Conservation (phyloP, 2,329 filamentous ascomycete genomes). For the Huntiella moniliformis region DNA sequence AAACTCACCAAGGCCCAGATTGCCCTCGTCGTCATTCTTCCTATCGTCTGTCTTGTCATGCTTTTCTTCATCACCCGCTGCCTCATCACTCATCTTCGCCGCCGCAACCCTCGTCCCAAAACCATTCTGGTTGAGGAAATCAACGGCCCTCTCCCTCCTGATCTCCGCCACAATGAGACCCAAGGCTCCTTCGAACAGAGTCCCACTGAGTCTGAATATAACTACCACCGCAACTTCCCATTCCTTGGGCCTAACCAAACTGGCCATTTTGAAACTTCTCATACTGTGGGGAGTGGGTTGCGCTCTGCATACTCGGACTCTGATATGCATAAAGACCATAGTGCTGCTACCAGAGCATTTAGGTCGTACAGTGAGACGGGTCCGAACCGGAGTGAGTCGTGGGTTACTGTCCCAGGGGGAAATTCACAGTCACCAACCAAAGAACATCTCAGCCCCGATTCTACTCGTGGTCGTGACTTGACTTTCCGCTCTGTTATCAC, state of each 20-base stretch:
- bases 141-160: slow-evolving; percentile 4
- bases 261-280: neutral
- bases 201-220: slow-evolving; percentile 7
- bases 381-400: slow-evolving; percentile 7
- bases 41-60: slow-evolving; percentile 21
- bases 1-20: slow-evolving; percentile 16
- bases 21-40: slow-evolving; percentile 26
- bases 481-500: slow-evolving; percentile 2
- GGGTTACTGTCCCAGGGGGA: slow-evolving; percentile 7
- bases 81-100: slow-evolving; percentile 18
- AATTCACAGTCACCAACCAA: slow-evolving; percentile 5
- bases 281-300: neutral
- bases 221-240: slow-evolving; percentile 9
- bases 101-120: slow-evolving; percentile 14
- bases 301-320: slow-evolving; percentile 7
- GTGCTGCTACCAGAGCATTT: neutral
- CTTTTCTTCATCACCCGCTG: slow-evolving; percentile 19
- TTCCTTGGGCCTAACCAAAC: slow-evolving; percentile 3
- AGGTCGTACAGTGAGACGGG: slow-evolving; percentile 4
- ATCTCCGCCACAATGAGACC: slow-evolving; percentile 7
- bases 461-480: slow-evolving; percentile 2
- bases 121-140: slow-evolving; percentile 8
- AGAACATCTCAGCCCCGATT: neutral
- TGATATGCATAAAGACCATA: slow-evolving; percentile 6
- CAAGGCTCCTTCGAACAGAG: slow-evolving; percentile 4